Evolutionary conservation across 2,329 filamentous ascomycete genomes (phyloP).

Genomic region (Arachnomyces sp.): DNA sequence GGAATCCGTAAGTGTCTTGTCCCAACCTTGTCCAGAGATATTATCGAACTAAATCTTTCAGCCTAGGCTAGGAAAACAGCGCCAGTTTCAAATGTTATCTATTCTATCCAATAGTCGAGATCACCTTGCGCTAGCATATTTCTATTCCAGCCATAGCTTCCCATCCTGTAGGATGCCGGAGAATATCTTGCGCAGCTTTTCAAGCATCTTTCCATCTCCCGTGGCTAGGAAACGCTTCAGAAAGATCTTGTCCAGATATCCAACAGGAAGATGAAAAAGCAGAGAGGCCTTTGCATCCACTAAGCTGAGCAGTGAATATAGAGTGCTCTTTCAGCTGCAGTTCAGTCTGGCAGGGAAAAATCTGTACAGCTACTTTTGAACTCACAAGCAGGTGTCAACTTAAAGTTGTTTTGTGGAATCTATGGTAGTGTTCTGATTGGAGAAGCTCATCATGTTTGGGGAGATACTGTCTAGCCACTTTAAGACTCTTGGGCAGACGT

Average conservation of each 20-base stretch:
- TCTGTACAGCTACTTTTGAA: neutral
- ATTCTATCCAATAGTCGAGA: neutral
- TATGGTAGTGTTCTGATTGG: slow-evolving; percentile 1
- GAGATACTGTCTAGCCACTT: neutral
- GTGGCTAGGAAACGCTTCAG: neutral
- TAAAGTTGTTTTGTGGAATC: neutral
- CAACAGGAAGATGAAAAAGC: slow-evolving; percentile 5
- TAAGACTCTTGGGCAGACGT: neutral
- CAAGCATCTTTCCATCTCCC: slow-evolving; percentile 8
- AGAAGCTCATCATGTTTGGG: neutral
- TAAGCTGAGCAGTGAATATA: slow-evolving; percentile 3
- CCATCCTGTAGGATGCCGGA: slow-evolving; percentile 3
- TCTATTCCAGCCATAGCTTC: slow-evolving; percentile 11
- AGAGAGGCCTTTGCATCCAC: slow-evolving; percentile 2
- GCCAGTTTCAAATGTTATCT: slow-evolving; percentile 10
- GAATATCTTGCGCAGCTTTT: slow-evolving; percentile 8
- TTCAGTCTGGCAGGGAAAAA: neutral
- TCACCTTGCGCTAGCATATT: slow-evolving; percentile 7
- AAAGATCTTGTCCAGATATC: slow-evolving; percentile 3
- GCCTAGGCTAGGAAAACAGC: slow-evolving; percentile 11
- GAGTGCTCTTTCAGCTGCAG: neutral
- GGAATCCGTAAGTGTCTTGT: slow-evolving; percentile 17
- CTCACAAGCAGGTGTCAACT: neutral
- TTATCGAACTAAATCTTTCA: neutral
- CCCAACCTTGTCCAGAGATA: neutral